Evolutionary conservation across 345 rosid species (phyloP).

Genomic region (Pistacia integerrima): DNA sequence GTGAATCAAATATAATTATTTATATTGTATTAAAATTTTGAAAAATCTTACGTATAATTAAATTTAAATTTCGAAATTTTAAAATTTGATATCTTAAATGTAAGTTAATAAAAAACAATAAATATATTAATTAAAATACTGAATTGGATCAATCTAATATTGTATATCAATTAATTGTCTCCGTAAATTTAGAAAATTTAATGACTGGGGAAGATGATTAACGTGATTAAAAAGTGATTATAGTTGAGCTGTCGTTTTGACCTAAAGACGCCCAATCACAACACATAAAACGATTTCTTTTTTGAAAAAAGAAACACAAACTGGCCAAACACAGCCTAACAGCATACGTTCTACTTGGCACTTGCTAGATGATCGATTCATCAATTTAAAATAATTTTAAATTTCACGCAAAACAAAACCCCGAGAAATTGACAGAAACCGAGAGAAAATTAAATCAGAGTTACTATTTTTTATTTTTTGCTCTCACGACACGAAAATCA

Average conservation of each 20-base stretch:
- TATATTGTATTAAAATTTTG: too few relatives aligned
- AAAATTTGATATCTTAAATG: too few relatives aligned
- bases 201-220: too few relatives aligned
- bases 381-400: background rate
- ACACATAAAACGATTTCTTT: background rate
- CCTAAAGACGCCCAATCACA: background rate
- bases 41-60: too few relatives aligned
- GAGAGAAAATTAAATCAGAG: background rate
- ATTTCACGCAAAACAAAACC: background rate
- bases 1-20: too few relatives aligned
- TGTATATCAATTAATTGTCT: too few relatives aligned
- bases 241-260: background rate
- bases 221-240: too few relatives aligned
- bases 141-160: too few relatives aligned
- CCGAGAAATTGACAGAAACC: constrained; percentile 11
- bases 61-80: too few relatives aligned
- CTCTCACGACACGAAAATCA: background rate
- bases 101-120: too few relatives aligned
- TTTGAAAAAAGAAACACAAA: background rate
- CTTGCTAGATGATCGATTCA: background rate
- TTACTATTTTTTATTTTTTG: background rate
- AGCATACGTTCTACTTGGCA: background rate
- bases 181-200: too few relatives aligned
- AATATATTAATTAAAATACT: too few relatives aligned
- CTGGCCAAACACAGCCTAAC: background rate